phyloP scores from a whole-genome alignment of 2,329 filamentous ascomycete species.

The Aureobasidium lini region DNA sequence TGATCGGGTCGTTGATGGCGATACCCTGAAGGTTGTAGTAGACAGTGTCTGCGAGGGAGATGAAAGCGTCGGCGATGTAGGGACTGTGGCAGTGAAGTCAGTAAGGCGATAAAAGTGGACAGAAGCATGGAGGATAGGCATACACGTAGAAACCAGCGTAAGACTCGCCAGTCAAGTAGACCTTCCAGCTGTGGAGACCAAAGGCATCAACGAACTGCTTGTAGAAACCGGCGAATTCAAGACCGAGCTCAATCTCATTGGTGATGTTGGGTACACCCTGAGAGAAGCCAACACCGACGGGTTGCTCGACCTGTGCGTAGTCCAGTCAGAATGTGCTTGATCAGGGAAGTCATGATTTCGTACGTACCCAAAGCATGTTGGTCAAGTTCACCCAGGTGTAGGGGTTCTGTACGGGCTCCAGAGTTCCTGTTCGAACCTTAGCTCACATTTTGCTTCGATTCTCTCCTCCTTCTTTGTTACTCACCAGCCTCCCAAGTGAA shows the following conservation, averaged over 20 bases:
- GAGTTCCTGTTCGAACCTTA: conserved; percentile 17
- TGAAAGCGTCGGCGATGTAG: conserved; percentile 49
- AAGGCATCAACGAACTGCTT: conserved; percentile 47
- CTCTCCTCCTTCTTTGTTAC: too few relatives aligned
- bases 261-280: conserved; percentile 25
- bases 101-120: too few relatives aligned
- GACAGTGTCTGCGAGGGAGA: conserved; percentile 36
- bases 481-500: conserved; percentile 37
- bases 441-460: too few relatives aligned
- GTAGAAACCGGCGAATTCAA: conserved; percentile 38
- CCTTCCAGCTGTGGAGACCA: conserved; percentile 42
- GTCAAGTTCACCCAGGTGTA: conserved; percentile 55
- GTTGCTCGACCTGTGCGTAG: conserved; percentile 24
- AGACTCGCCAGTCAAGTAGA: conserved; percentile 50
- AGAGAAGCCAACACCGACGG: conserved; percentile 23
- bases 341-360: too few relatives aligned
- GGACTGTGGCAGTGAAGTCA: conserved; percentile 40
- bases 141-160: conserved; percentile 45
- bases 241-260: conserved; percentile 33
- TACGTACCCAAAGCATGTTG: conserved; percentile 60
- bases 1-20: conserved; percentile 31
- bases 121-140: too few relatives aligned
- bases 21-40: conserved; percentile 29
- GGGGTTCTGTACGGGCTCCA: conserved; percentile 35
- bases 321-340: not conserved